Percentiles rank a stretch among this genome's conserved stretches.
Evolutionary conservation across 2,329 filamentous ascomycete genomes (phyloP).

Genomic region (Colletotrichum tropicale): DNA sequence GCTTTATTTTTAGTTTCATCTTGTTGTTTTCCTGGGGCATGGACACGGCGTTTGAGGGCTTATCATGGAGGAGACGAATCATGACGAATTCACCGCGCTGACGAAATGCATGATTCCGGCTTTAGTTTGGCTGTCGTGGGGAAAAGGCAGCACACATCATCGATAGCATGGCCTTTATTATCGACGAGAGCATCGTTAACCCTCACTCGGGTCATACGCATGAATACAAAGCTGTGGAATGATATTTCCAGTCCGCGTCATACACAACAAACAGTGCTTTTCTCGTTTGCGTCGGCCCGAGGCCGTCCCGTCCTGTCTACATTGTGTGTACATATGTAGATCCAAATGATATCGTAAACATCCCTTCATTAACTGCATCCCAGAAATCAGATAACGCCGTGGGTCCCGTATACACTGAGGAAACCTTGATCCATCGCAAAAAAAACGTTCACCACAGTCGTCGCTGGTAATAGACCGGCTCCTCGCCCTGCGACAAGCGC

Average conservation of each 20-base stretch:
- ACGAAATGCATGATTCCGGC: slow-evolving; percentile 9
- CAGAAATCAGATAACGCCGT: slow-evolving; percentile 2
- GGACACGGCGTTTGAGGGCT: not conserved
- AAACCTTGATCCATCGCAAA: not conserved
- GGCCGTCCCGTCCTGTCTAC: not conserved
- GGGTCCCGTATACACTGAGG: not conserved
- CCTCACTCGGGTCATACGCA: not conserved
- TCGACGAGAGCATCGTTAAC: not conserved
- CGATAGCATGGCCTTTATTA: not conserved
- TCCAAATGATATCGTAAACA: not conserved
- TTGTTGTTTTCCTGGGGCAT: slow-evolving; percentile 21
- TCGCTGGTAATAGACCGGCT: slow-evolving; percentile 58
- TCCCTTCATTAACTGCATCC: not conserved
- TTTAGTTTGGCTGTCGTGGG: not conserved
- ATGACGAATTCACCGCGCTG: not conserved
- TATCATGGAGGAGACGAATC: not conserved
- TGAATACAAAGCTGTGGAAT: not conserved
- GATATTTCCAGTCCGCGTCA: not conserved
- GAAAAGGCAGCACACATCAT: not conserved
- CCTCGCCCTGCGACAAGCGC: slow-evolving; percentile 48
- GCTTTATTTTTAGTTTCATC: slow-evolving; percentile 20
- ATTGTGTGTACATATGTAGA: not conserved
- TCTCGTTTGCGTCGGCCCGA: not conserved
- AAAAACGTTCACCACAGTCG: slow-evolving; percentile 50
- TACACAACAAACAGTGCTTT: not conserved